phyloP scores from a whole-genome alignment of 2,329 filamentous ascomycete genomes.

The Talaromyces amestolkiae region DNA sequence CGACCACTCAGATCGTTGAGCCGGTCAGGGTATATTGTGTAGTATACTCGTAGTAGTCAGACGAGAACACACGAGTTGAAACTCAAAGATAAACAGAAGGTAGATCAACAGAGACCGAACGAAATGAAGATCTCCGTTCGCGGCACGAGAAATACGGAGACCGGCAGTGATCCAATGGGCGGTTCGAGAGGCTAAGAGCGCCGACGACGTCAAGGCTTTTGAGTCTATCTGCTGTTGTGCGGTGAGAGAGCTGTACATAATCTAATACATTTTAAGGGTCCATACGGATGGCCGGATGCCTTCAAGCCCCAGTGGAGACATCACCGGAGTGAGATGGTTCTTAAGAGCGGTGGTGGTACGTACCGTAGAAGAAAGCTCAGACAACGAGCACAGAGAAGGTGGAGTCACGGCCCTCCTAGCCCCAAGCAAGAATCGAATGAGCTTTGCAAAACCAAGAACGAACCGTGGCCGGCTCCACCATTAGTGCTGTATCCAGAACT shows the following conservation, averaged over 20 bases:
- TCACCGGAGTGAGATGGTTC: background rate
- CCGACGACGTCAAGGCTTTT: background rate
- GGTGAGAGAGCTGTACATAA: background rate
- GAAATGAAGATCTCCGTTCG: background rate
- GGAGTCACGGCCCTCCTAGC: conserved; percentile 2
- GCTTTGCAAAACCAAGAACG: background rate
- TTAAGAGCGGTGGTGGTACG: background rate
- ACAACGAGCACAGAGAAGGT: background rate
- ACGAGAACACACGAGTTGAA: too few species aligned
- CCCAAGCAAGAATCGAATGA: background rate
- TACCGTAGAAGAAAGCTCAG: background rate
- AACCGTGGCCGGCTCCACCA: background rate
- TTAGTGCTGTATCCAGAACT: background rate
- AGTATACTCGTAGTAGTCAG: too few species aligned
- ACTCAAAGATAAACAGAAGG: background rate
- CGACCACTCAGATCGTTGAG: background rate
- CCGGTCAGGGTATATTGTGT: background rate
- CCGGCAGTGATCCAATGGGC: background rate
- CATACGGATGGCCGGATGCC: background rate
- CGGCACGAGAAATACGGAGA: conserved; percentile 1
- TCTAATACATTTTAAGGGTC: background rate
- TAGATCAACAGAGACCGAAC: background rate
- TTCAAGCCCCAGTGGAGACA: background rate
- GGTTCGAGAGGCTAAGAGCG: background rate
- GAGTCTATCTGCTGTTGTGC: background rate